Percentiles rank a stretch among this genome's conserved stretches.
phyloP scores from a whole-genome alignment of 2,329 filamentous ascomycete species.

The Aspergillus carbonarius region DNA sequence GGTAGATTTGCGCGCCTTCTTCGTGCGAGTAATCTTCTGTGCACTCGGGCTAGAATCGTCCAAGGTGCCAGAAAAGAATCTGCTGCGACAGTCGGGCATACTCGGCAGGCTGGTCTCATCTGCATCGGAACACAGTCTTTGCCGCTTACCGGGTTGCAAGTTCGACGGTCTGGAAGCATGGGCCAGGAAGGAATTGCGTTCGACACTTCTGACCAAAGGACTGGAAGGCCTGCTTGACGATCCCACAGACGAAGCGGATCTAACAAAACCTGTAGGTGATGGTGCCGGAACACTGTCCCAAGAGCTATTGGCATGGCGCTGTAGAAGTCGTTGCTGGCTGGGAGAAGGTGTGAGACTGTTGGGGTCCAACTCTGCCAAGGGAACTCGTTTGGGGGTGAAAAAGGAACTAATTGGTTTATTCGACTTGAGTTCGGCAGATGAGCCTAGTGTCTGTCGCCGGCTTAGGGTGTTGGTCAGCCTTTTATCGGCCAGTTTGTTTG shows the following conservation, averaged over 20 bases:
- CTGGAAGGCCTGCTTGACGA: conserved; percentile 42
- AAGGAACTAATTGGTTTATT: conserved; percentile 62
- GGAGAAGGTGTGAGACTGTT: conserved; percentile 67
- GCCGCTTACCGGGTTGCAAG: conserved; percentile 51
- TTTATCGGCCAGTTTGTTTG: conserved; percentile 24
- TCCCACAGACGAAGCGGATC: conserved; percentile 36
- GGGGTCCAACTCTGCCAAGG: conserved; percentile 66
- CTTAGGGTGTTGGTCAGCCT: conserved; percentile 36
- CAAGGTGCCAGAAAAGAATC: conserved; percentile 45
- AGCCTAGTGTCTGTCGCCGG: conserved; percentile 42
- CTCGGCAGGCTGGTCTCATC: conserved; percentile 35
- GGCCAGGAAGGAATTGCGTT: conserved; percentile 42
- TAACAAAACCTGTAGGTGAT: conserved; percentile 34
- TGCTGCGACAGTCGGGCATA: conserved; percentile 43
- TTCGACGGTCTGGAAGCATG: conserved; percentile 41
- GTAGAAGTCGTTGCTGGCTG: conserved; percentile 58
- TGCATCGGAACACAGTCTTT: conserved; percentile 52
- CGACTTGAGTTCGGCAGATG: conserved; percentile 57
- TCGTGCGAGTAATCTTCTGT: conserved; percentile 36
- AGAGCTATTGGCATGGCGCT: conserved; percentile 52
- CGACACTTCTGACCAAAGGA: conserved; percentile 41
- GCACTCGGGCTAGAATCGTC: conserved; percentile 42
- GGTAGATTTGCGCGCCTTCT: conserved; percentile 44
- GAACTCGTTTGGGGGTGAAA: conserved; percentile 63
- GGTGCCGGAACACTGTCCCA: conserved; percentile 57